Evolutionary conservation across 345 rosid species (phyloP), one percentile per base, ranked within the genome.

Genomic region (Acer yangbiense): DNA sequence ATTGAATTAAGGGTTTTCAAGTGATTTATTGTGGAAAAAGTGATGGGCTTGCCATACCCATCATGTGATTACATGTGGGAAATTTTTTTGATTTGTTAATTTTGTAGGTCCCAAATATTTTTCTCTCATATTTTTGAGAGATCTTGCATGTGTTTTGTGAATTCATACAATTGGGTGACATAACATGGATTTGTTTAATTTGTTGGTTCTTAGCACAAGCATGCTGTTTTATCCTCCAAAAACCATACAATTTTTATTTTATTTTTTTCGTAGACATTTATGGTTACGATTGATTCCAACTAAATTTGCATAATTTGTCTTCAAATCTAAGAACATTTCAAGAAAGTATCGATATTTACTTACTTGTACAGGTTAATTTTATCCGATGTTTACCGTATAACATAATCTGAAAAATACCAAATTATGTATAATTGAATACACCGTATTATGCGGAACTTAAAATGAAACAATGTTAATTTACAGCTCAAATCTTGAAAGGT

Each of bases 21-120:
- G 78, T 64, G 78, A 75, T 76, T 57, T 64, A 72, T 13, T 21
- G 77, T 64, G 81, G 65, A 50, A 58, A 54, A 23, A 77, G 78
- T 73, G 85, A 87, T 84, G 35, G 87, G 85, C 78, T 82, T 79
- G 79, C 83, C 85, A 80, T 77, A 80, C 80, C 80, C 86, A 87
- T 82, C 93, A 89, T 88, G 92, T 91, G 90, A 83, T 86, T 78
- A 76, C 92, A 86, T 82, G 92, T 88, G 90, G 68, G 76, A 9
- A 79, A 74, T 2, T 73, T 43, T 20, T 75, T 44, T 60, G 82
- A 80, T 75, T 58, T 60, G 0, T 29, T 50, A 79, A 79, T 74
- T 60, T 71, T 69, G 77, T 54, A 83, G 81, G 80, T 68, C 82
- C 84, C 71, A 13, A 50, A 1, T 60, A 20, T 58, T 58, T n/a